Conservation (phyloP, 306 rosid species). For the Luffa aegyptiaca region DNA sequence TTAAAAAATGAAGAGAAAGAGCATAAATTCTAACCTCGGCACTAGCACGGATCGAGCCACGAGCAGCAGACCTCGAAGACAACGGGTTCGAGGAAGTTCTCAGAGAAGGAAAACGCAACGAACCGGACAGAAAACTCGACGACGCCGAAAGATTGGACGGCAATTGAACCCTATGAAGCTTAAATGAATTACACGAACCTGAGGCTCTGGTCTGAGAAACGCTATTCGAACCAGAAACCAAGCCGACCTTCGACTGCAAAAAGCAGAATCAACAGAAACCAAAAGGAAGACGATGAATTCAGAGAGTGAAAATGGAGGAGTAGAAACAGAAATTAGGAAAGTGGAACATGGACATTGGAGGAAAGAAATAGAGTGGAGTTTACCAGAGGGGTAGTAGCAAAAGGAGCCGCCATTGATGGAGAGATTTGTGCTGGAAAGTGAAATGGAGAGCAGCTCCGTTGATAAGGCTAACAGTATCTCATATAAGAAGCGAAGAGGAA, state of each 20-base stretch:
- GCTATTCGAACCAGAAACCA: slow-evolving; percentile 16
- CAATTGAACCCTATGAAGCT: slow-evolving; percentile 7
- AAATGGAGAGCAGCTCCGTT: not conserved
- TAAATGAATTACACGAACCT: slow-evolving; percentile 13
- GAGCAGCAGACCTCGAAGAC: slow-evolving; percentile 16
- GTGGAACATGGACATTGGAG: not conserved
- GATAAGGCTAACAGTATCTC: not conserved
- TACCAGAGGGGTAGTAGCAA: slow-evolving; percentile 34
- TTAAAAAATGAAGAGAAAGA: not conserved
- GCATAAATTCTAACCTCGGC: slow-evolving; percentile 27
- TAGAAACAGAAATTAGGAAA: not conserved
- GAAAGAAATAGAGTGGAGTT: not conserved
- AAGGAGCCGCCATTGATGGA: slow-evolving; percentile 36
- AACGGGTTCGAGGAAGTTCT: slow-evolving; percentile 13
- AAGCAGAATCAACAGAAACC: not conserved
- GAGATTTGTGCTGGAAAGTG: not conserved
- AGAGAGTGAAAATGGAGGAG: not conserved
- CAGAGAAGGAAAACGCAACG: slow-evolving; percentile 19
- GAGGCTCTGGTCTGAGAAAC: slow-evolving; percentile 14
- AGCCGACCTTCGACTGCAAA: slow-evolving; percentile 31
- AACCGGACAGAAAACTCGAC: slow-evolving; percentile 18
- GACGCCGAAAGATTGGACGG: slow-evolving; percentile 15
- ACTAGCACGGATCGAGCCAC: slow-evolving; percentile 32
- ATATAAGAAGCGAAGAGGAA: not conserved
- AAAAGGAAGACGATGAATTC: not conserved